Conservation (phyloP, 1,284 basidiomycete genomes). For the Ganoderma sinense region DNA sequence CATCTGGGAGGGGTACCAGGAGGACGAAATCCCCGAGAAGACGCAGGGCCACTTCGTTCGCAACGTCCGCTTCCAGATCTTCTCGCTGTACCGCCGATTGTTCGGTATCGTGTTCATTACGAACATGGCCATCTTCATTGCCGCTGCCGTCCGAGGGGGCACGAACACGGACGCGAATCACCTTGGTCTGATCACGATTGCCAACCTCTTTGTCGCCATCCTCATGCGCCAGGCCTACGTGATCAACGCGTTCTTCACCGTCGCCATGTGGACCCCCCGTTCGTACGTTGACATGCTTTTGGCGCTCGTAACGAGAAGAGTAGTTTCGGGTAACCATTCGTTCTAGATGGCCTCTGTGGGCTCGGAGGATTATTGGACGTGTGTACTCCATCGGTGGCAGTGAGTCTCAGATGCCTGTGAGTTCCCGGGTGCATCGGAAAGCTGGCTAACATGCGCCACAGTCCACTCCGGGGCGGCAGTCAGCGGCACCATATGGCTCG, state of each 20-base stretch:
- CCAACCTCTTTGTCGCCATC: conserved; percentile 60
- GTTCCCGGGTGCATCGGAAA: neutral
- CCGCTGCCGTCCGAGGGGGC: conserved; percentile 42
- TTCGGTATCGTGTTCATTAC: conserved; percentile 62
- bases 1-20: conserved; percentile 58
- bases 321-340: neutral
- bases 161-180: conserved; percentile 50
- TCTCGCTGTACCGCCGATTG: conserved; percentile 61
- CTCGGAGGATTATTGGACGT: conserved; percentile 57
- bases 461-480: conserved; percentile 63
- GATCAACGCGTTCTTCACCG: conserved; percentile 59
- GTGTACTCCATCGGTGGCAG: conserved; percentile 64
- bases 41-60: conserved; percentile 49
- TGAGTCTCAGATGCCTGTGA: conserved; percentile 29
- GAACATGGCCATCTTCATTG: conserved; percentile 60
- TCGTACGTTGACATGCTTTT: conserved; percentile 45
- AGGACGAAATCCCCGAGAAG: conserved; percentile 59
- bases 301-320: neutral
- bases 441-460: conserved; percentile 21
- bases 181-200: conserved; percentile 55
- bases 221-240: conserved; percentile 68
- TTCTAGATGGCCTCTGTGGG: conserved; percentile 57
- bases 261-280: conserved; percentile 55
- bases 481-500: conserved; percentile 60
- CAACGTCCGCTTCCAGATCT: conserved; percentile 60